These are phyloP conservation scores for Suhomyces sp. DNA, from an alignment of 805 yeast species.

Conservation along the genomic window DNA sequence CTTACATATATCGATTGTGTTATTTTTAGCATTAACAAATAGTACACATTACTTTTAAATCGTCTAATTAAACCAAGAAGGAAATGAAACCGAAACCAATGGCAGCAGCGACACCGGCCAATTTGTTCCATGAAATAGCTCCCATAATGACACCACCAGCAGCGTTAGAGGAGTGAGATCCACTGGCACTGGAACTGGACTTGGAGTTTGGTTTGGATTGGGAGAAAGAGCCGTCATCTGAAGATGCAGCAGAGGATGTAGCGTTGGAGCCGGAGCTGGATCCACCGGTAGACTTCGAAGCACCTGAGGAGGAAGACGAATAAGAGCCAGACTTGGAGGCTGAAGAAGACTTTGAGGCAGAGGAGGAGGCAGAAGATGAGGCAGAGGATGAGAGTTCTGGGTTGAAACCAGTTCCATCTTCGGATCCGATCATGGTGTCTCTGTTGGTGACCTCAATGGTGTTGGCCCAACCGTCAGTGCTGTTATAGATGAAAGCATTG, in stretches of 20 bases:
- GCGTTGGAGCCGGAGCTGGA: slow-evolving; percentile 2
- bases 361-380: slow-evolving; percentile 10
- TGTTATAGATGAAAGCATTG: slow-evolving; percentile 46
- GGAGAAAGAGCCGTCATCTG: slow-evolving; percentile 2
- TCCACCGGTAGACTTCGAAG: slow-evolving; percentile 3
- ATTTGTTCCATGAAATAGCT: not conserved
- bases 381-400: slow-evolving; percentile 35
- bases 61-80: slow-evolving; percentile 12
- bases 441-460: slow-evolving; percentile 62
- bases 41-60: no score
- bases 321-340: slow-evolving; percentile 10
- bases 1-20: no score
- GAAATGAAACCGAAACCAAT: slow-evolving; percentile 21
- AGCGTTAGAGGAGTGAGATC: slow-evolving; percentile 1
- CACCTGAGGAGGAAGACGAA: slow-evolving; percentile 6
- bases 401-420: slow-evolving; percentile 67
- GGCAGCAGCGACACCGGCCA: slow-evolving; percentile 13
- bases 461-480: slow-evolving; percentile 36
- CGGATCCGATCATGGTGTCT: slow-evolving; percentile 55
- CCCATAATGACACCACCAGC: slow-evolving; percentile 14
- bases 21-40: no score
- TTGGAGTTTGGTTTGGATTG: not conserved
- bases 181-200: slow-evolving; percentile 2
- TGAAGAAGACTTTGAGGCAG: slow-evolving; percentile 16
- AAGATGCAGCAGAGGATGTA: not conserved